These are phyloP conservation scores for Setaria viridis DNA, from an alignment of 202 grass and related monocot genomes.

Conservation along the genomic window DNA sequence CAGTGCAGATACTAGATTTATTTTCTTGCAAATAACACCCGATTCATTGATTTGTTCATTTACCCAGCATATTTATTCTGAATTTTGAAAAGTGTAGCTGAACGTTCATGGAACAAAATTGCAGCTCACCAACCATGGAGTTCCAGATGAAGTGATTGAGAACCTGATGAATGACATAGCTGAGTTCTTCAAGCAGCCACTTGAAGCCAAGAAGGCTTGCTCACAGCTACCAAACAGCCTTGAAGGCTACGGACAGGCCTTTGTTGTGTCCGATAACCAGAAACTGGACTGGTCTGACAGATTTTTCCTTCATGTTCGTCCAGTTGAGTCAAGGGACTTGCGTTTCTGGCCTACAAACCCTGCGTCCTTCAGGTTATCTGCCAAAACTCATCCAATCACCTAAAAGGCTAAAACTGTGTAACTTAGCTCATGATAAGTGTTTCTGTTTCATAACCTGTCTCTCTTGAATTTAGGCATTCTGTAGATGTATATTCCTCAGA, in stretches of 20 bases:
- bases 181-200: conserved; percentile 53
- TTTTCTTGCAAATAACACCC: not conserved
- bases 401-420: not conserved
- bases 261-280: conserved; percentile 53
- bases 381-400: not conserved
- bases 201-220: conserved; percentile 59
- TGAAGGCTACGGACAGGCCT: conserved; percentile 65
- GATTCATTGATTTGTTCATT: not conserved
- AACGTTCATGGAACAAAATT: conserved; percentile 9
- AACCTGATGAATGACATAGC: not conserved
- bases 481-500: conserved; percentile 46
- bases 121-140: conserved; percentile 51
- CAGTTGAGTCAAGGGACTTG: conserved; percentile 31
- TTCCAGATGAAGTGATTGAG: conserved; percentile 39
- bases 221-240: conserved; percentile 11
- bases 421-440: not conserved
- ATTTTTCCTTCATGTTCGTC: conserved; percentile 38
- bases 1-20: not conserved
- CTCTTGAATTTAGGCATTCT: conserved; percentile 7
- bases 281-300: conserved; percentile 63
- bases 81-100: not conserved
- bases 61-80: not conserved
- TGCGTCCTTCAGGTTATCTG: conserved; percentile 48
- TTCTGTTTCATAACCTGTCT: conserved; percentile 9
- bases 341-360: conserved; percentile 47